These are phyloP conservation scores for Xanthoceras sorbifolium DNA, from an alignment of 345 rosid species.

Conservation along the genomic window DNA sequence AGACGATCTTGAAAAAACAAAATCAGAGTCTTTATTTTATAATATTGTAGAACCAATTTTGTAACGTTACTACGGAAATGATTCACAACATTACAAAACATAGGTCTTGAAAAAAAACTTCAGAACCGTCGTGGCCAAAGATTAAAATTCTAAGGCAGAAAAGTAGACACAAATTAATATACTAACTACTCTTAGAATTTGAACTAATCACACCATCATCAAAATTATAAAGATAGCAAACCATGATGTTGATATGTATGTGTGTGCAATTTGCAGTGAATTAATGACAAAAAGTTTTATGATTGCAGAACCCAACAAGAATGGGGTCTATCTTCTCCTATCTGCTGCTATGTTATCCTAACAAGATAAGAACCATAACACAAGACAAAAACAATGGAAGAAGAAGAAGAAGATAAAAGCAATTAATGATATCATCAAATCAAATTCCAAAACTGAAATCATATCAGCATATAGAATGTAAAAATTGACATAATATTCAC, in stretches of 20 bases:
- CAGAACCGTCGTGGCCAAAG: no score
- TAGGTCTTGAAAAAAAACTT: no score
- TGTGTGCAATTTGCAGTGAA: slow-evolving; percentile 11
- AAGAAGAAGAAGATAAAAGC: not conserved
- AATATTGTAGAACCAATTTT: no score
- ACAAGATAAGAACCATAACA: slow-evolving; percentile 15
- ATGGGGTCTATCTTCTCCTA: no score
- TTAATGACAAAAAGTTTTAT: not conserved
- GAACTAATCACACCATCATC: not conserved
- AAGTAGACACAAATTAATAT: not conserved
- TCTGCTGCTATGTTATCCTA: slow-evolving; percentile 15
- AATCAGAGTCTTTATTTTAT: no score
- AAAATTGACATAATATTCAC: no score
- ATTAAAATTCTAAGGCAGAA: not conserved
- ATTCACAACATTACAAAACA: no score
- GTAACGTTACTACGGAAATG: no score
- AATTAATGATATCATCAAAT: slow-evolving; percentile 9
- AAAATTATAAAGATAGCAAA: not conserved
- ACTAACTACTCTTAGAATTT: not conserved
- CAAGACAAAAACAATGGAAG: slow-evolving; percentile 7
- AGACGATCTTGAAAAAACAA: no score
- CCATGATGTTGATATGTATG: not conserved
- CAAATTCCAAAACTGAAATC: not conserved
- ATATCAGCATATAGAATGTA: not conserved
- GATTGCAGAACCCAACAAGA: slow-evolving; percentile 25